phyloP scores from a whole-genome alignment of 768 basidiomycete genomes.

The Lentinula aciculospora region DNA sequence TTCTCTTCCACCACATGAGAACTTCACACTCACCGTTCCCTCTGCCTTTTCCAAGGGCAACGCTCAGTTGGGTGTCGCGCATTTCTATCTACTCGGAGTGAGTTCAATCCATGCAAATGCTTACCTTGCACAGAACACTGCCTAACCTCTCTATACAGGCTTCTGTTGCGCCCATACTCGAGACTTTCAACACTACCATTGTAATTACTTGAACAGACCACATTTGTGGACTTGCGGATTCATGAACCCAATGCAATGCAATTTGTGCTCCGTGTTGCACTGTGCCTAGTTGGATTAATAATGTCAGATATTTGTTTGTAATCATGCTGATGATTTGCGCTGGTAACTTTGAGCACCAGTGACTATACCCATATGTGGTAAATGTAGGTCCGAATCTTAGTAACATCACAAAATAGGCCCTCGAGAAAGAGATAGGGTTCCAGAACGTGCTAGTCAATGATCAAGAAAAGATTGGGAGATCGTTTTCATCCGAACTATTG shows the following conservation, averaged over 20 bases:
- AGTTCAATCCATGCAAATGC: constrained; percentile 10
- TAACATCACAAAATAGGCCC: constrained; percentile 33
- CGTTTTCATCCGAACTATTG: no score
- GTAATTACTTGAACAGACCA: not conserved
- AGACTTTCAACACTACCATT: constrained; percentile 4
- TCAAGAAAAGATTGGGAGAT: no score
- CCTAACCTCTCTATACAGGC: not conserved
- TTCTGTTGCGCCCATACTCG: not conserved
- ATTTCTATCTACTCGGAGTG: constrained; percentile 27
- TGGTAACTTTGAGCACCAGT: constrained; percentile 10
- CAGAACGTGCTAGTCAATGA: constrained; percentile 58
- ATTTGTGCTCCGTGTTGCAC: no score
- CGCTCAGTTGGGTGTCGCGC: constrained; percentile 24
- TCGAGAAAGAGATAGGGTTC: constrained; percentile 49
- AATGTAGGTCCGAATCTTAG: no score
- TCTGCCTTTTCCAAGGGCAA: constrained; percentile 13
- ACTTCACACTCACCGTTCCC: constrained; percentile 32
- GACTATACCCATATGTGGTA: constrained; percentile 19
- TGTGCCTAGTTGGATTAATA: no score
- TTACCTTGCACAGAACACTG: no score
- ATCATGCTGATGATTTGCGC: no score
- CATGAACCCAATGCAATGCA: no score
- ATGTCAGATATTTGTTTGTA: no score
- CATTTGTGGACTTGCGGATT: no score
- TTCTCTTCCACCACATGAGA: constrained; percentile 24